phyloP scores from a whole-genome alignment of 129 eudicot genomes.

The Lactuca saligna region DNA sequence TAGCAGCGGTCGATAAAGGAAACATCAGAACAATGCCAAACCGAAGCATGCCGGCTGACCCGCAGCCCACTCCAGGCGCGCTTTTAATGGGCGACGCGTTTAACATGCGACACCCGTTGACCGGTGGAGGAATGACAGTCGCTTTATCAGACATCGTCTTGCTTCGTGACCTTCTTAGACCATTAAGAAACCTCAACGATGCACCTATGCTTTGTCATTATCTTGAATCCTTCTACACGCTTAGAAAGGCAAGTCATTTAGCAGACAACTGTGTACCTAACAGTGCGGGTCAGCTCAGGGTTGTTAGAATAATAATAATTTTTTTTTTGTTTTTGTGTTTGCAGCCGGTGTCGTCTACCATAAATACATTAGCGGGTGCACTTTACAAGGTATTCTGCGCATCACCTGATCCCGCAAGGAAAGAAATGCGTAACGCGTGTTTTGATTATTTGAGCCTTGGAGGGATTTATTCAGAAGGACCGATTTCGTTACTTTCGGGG shows the following conservation, averaged over 20 bases:
- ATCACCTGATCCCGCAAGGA: constrained; percentile 56
- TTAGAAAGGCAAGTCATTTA: constrained; percentile 57
- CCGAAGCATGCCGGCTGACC: constrained; percentile 82
- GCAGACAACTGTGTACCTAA: too few relatives aligned
- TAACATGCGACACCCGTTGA: constrained; percentile 78
- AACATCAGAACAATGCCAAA: constrained; percentile 68
- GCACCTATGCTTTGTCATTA: constrained; percentile 50
- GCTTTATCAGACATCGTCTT: constrained; percentile 69
- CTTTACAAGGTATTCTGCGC: constrained; percentile 56
- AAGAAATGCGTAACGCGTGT: constrained; percentile 60
- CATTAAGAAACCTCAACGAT: constrained; percentile 44
- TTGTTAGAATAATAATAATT: too few relatives aligned
- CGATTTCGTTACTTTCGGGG: constrained; percentile 54
- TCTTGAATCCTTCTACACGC: constrained; percentile 70
- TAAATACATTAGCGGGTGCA: constrained; percentile 60
- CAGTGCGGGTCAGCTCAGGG: too few relatives aligned
- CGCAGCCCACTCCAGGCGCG: constrained; percentile 75
- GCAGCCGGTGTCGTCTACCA: constrained; percentile 65
- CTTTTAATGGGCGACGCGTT: constrained; percentile 73
- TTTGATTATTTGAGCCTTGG: constrained; percentile 63
- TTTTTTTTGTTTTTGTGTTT: background rate
- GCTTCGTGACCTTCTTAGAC: constrained; percentile 63
- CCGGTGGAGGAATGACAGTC: constrained; percentile 88
- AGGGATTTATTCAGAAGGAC: constrained; percentile 50
- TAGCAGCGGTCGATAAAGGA: constrained; percentile 65